Evolutionary conservation across 2,329 filamentous ascomycete genomes (phyloP), one percentile per base, ranked within the genome.

Genomic region (Calonectria crousiana): DNA sequence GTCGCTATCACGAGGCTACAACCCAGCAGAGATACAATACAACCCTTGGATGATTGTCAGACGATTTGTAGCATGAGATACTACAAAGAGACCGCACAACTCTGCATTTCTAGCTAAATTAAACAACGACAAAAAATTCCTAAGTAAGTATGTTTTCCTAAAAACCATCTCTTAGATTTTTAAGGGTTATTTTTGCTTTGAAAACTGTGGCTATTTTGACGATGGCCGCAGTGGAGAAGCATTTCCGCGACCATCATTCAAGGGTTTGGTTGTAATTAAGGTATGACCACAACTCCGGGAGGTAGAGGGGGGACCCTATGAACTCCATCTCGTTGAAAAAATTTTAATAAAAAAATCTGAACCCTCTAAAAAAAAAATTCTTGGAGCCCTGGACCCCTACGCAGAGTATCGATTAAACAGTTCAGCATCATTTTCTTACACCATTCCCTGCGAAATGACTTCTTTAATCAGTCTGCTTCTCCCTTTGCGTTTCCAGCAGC

Each of bases 371-470:
- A 20, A 41, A 28, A 28, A 23, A 20, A 23, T 18, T 20, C 16
- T 41, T 28, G 14, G 36, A 62, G 16, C 34, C 18, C n/a, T 28
- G 36, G 56, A 62, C 56, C 56, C 56, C 26, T 41, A 62, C 13
- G 14, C 36, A 41, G 23, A 28, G 13, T 11, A 41, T 60, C 56
- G 34, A 62, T 62, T 62, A 62, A 62, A 67, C 64, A 51, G 64
- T 38, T 67, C 14, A 28, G 53, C 16, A 67, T 67, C 26, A 28
- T 53, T n/a, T 67, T 52, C 64, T 26, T 67, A 26, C 65, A n/a
- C 32, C 65, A 67, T 67, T 67, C 65, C 65, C 65, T 23, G 32
- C 16, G 20, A 67, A 67, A 67, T 68, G 44, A n/a, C 13, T 52
- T 51, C 14, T 23, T 49, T 32, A 64, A 64, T 52, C 38, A 16